Evolutionary conservation across 2,329 filamentous ascomycete genomes (phyloP).

Genomic region (Blumeria graminis): DNA sequence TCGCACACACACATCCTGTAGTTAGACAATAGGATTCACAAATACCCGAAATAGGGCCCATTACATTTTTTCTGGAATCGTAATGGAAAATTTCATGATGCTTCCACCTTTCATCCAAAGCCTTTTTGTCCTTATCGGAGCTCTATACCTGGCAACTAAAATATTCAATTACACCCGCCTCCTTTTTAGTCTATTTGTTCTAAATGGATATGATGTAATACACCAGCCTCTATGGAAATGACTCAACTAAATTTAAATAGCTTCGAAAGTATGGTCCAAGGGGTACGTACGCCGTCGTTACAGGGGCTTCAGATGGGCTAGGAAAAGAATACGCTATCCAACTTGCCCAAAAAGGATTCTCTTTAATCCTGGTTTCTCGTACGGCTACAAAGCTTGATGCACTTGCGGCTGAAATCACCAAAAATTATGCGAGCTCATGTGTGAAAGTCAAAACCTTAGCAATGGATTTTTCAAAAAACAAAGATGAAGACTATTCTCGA

Average conservation of each 20-base stretch:
- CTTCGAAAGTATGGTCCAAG: slow-evolving; percentile 75
- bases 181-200: slow-evolving; percentile 41
- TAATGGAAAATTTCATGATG: slow-evolving; percentile 4
- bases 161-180: slow-evolving; percentile 34
- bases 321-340: slow-evolving; percentile 90
- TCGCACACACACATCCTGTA: too few relatives aligned
- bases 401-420: slow-evolving; percentile 50
- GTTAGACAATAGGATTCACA: too few relatives aligned
- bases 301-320: slow-evolving; percentile 85
- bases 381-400: slow-evolving; percentile 75
- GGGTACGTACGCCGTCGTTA: slow-evolving; percentile 84
- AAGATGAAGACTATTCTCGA: slow-evolving; percentile 54
- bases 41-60: too few relatives aligned
- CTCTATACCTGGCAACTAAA: slow-evolving; percentile 31
- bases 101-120: slow-evolving; percentile 7
- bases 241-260: slow-evolving; percentile 20
- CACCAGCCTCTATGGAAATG: not conserved
- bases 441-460: slow-evolving; percentile 55
- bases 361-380: slow-evolving; percentile 80
- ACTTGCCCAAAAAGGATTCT: slow-evolving; percentile 78
- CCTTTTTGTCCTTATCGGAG: slow-evolving; percentile 26
- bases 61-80: not conserved
- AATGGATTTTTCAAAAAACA: slow-evolving; percentile 76
- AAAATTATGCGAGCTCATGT: slow-evolving; percentile 34
- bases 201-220: slow-evolving; percentile 33